Evolutionary conservation across 345 rosid species (phyloP).

Genomic region (Rhodamnia argentea): DNA sequence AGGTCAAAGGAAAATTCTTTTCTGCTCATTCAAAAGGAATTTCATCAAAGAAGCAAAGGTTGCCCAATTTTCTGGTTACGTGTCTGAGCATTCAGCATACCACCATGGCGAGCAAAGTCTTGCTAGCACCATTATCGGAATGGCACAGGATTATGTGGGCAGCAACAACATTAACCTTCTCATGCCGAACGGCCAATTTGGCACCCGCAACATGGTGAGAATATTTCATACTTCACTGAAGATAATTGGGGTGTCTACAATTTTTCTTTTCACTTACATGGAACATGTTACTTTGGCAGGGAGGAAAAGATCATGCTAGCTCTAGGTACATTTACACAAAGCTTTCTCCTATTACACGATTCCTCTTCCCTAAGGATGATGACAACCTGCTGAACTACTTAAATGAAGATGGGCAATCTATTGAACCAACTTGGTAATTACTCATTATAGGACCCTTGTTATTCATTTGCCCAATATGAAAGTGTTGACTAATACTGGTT

Average conservation of each 20-base stretch:
- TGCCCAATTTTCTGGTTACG: constrained; percentile 80
- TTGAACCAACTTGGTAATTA: constrained; percentile 86
- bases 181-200: constrained; percentile 76
- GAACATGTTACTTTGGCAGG: constrained; percentile 25
- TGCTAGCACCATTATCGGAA: constrained; percentile 64
- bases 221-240: neutral
- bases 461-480: neutral
- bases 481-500: neutral
- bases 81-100: constrained; percentile 81
- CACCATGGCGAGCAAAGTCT: constrained; percentile 98
- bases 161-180: constrained; percentile 93
- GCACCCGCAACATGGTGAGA: constrained; percentile 65
- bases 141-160: constrained; percentile 96
- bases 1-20: constrained; percentile 91
- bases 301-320: constrained; percentile 98
- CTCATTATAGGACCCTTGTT: neutral
- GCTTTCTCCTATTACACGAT: constrained; percentile 63
- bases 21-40: constrained; percentile 76
- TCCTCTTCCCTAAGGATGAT: constrained; percentile 80
- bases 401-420: constrained; percentile 78
- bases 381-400: constrained; percentile 74
- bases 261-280: neutral
- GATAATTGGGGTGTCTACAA: neutral
- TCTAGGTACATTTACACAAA: constrained; percentile 68
- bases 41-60: constrained; percentile 61